phyloP scores from a whole-genome alignment of 257 asterid genomes.

The Apocynum venetum region DNA sequence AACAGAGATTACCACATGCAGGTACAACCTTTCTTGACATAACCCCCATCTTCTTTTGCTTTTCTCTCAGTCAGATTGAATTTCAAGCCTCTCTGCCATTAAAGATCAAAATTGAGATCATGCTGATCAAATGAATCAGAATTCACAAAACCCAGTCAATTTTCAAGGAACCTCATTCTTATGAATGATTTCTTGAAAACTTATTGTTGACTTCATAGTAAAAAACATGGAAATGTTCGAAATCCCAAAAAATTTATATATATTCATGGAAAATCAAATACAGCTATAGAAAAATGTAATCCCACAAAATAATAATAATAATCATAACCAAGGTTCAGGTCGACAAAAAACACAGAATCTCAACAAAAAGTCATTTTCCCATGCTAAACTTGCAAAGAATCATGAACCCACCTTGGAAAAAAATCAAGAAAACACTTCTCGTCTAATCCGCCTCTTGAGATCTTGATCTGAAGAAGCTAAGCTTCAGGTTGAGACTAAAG shows the following conservation, averaged over 20 bases:
- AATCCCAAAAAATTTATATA: background rate
- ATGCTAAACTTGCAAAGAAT: background rate
- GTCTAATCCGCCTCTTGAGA: constrained; percentile 7
- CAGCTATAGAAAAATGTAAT: background rate
- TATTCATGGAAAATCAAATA: background rate
- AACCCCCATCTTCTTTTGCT: constrained; percentile 34
- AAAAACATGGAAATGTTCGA: background rate
- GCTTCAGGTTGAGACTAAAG: constrained; percentile 8
- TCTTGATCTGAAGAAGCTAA: constrained; percentile 18
- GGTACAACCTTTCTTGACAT: constrained; percentile 55
- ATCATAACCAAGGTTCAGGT: background rate
- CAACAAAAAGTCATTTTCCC: background rate
- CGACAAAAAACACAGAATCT: background rate
- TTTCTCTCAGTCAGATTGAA: constrained; percentile 7
- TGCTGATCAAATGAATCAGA: background rate
- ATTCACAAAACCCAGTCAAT: background rate
- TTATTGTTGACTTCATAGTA: background rate
- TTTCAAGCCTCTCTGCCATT: constrained; percentile 20
- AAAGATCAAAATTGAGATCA: background rate
- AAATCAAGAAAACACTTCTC: background rate
- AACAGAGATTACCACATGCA: constrained; percentile 45
- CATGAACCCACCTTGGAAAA: constrained; percentile 14
- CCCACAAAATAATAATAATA: background rate
- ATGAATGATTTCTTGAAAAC: background rate
- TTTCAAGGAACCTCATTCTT: background rate